Conservation (phyloP, 371 early-diverging fungal genomes). For the Rhizopus sp. region DNA sequence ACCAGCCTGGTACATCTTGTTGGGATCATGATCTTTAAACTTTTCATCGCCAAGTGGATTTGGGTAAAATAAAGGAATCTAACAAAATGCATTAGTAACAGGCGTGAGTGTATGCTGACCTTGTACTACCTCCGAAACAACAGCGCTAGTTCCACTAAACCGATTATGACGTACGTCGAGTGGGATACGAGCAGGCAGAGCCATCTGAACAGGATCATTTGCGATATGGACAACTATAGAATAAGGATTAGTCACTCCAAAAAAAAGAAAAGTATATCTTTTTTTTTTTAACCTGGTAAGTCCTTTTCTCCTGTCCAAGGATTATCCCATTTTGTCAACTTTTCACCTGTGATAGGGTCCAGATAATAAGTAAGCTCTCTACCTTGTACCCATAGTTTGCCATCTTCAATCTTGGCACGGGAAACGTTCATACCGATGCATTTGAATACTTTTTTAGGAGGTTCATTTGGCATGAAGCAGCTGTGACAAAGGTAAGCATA, state of each 20-base stretch:
- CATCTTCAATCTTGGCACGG: conserved; percentile 28
- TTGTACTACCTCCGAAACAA: conserved; percentile 30
- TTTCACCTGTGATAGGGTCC: conserved; percentile 32
- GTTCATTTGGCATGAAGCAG: conserved; percentile 34
- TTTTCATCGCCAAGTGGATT: conserved; percentile 29
- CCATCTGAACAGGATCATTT: conserved; percentile 47
- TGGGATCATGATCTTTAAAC: conserved; percentile 29
- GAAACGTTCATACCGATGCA: conserved; percentile 46
- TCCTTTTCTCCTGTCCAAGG: conserved; percentile 38
- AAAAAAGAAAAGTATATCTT: too few relatives aligned
- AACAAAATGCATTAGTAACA: background rate
- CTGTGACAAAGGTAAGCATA: conserved; percentile 12
- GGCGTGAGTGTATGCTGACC: background rate
- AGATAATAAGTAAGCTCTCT: conserved; percentile 41
- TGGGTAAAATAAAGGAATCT: conserved; percentile 41
- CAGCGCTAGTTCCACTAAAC: conserved; percentile 13
- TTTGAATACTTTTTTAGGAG: conserved; percentile 35
- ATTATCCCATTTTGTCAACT: conserved; percentile 34
- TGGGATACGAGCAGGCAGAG: conserved; percentile 28
- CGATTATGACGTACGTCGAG: conserved; percentile 24
- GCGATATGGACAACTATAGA: conserved; percentile 41
- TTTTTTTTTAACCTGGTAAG: too few relatives aligned
- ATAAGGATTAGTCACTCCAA: too few relatives aligned
- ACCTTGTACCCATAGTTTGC: conserved; percentile 25
- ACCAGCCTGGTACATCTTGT: conserved; percentile 43